Evolutionary conservation across 495 filamentous ascomycete genomes (phyloP).

Genomic region (Neurospora africana): DNA sequence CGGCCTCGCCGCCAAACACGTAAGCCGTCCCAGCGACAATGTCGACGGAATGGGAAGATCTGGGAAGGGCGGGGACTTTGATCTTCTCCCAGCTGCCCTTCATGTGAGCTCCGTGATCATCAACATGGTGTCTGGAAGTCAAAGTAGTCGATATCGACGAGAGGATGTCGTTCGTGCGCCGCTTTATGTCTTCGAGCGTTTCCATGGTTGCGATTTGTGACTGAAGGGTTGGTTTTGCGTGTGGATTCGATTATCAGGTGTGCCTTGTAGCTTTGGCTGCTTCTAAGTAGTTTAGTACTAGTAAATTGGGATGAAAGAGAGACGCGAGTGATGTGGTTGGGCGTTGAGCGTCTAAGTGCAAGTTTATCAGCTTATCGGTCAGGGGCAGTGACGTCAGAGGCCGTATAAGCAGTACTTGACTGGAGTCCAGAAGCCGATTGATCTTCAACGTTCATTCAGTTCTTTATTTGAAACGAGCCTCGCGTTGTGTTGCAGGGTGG

Average conservation of each 20-base stretch:
- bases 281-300: not conserved
- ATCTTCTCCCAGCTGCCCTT: constrained; percentile 53
- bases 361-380: not conserved
- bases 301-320: not conserved
- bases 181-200: constrained; percentile 33
- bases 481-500: not conserved
- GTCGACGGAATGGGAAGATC: constrained; percentile 60
- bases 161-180: constrained; percentile 34
- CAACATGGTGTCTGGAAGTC: constrained; percentile 9
- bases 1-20: constrained; percentile 55
- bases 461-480: not conserved
- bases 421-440: not conserved
- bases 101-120: constrained; percentile 19
- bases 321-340: not conserved
- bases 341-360: not conserved
- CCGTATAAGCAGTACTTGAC: not conserved
- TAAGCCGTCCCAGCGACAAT: constrained; percentile 57
- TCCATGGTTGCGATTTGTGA: constrained; percentile 23
- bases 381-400: not conserved
- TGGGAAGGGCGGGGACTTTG: constrained; percentile 42
- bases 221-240: not conserved
- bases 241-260: not conserved
- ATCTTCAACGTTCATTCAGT: not conserved
- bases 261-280: not conserved
- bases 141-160: constrained; percentile 27